A percentile compares a stretch with the other conserved stretches of the same genome.
Evolutionary conservation across 257 asterid species (phyloP).

Genomic region (Solanum lycopersicoides): DNA sequence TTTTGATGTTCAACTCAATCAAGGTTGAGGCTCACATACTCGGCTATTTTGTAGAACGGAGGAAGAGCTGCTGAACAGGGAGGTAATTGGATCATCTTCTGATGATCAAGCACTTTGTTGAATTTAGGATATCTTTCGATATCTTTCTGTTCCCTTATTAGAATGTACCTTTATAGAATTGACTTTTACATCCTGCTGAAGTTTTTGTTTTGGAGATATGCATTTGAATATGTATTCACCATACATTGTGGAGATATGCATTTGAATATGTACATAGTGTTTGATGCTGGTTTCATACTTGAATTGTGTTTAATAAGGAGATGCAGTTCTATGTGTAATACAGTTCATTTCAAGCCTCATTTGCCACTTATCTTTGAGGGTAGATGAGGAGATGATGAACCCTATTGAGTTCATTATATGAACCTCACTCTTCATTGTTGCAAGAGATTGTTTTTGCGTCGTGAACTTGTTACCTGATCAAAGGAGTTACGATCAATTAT

Average conservation of each 20-base stretch:
- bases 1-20: conserved; percentile 19
- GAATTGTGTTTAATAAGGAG: not conserved
- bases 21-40: conserved; percentile 39
- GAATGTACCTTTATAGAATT: not conserved
- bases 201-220: not conserved
- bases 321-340: not conserved
- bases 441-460: not conserved
- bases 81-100: conserved; percentile 30
- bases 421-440: not conserved
- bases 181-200: not conserved
- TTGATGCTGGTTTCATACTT: not conserved
- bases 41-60: conserved; percentile 4
- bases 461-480: not conserved
- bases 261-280: not conserved
- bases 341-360: not conserved
- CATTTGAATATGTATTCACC: not conserved
- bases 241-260: not conserved
- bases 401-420: not conserved
- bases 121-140: conserved; percentile 20
- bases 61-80: conserved; percentile 9
- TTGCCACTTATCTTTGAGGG: not conserved
- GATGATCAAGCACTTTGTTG: conserved; percentile 29
- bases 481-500: not conserved
- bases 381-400: not conserved
- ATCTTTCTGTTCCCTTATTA: not conserved